Evolutionary conservation across 163 green algal species (phyloP).

Genomic region (Picocystis sp.): DNA sequence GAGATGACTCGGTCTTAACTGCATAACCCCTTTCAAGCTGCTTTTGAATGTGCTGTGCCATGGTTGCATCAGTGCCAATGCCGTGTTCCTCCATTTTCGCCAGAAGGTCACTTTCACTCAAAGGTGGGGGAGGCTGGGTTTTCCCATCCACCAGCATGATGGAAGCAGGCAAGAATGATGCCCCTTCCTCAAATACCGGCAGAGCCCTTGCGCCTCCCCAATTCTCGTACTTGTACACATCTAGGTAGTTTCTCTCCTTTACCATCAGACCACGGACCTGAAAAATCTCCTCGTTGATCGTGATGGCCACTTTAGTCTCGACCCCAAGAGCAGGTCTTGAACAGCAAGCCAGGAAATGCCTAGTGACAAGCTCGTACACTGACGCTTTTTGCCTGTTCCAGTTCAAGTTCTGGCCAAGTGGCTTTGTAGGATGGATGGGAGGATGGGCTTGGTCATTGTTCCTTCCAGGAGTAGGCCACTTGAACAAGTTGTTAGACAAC

Average conservation of each 20-base stretch:
- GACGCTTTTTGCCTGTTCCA: constrained; percentile 32
- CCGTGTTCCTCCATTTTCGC: constrained; percentile 79
- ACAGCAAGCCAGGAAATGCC: constrained; percentile 76
- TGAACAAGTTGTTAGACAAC: constrained; percentile 35
- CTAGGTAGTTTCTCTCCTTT: constrained; percentile 76
- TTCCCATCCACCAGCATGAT: constrained; percentile 38
- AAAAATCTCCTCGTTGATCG: constrained; percentile 2
- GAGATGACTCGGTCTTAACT: constrained; percentile 6
- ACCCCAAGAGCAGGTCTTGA: constrained; percentile 19
- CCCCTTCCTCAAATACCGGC: constrained; percentile 46
- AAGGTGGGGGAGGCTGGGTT: constrained; percentile 55
- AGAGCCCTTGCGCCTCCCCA: constrained; percentile 61
- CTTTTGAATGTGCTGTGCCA: constrained; percentile 82
- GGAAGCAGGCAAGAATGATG: constrained; percentile 56
- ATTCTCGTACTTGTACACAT: constrained; percentile 73
- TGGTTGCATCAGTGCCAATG: constrained; percentile 95
- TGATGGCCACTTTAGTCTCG: constrained; percentile 49
- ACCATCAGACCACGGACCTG: constrained; percentile 56
- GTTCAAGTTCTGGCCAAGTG: constrained; percentile 15
- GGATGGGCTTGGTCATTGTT: constrained; percentile 89
- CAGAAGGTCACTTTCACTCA: constrained; percentile 80
- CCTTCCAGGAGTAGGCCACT: constrained; percentile 33
- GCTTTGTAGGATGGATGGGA: constrained; percentile 32
- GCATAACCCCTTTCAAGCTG: constrained; percentile 25
- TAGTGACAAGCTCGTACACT: constrained; percentile 87